phyloP scores from a whole-genome alignment of 164 flowering plant genomes.

The grape (Vitis vinifera) region ASM3070453v1 NC_081823.1:6701001-6701500 shows the following conservation, averaged over 20 bases:
- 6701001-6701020: neutral
- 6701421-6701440: slow-evolving; percentile 38
- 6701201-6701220: slow-evolving; percentile 13
- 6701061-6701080: neutral
- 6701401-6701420: slow-evolving; percentile 11
- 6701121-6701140: no score
- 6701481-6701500: neutral
- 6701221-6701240: slow-evolving; percentile 6
- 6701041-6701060: neutral
- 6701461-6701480: neutral
- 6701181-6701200: no score
- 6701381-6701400: slow-evolving; percentile 3
- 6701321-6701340: neutral
- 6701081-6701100: neutral
- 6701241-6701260: neutral
- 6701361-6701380: slow-evolving; percentile 10
- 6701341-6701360: slow-evolving; percentile 12
- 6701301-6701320: no score
- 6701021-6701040: neutral
- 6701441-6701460: slow-evolving; percentile 48
- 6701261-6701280: slow-evolving; percentile 9
- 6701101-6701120: no score
- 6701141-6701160: no score
- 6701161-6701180: neutral
- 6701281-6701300: slow-evolving; percentile 15